Conservation (phyloP, 306 rosid genomes). For the Vachellia pachyceras region DNA sequence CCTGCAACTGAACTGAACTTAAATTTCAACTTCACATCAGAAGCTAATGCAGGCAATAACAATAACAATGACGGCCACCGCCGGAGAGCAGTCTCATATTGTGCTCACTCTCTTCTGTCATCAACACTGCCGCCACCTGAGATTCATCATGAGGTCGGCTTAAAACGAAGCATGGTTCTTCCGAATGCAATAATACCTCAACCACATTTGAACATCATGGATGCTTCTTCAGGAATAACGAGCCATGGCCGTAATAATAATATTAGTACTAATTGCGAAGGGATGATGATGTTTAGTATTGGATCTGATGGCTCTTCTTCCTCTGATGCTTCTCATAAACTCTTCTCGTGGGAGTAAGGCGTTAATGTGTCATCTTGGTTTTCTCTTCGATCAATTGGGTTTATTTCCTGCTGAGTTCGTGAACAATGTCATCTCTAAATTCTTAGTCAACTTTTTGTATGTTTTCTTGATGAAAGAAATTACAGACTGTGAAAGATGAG, state of each 20-base stretch:
- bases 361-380: too few species aligned
- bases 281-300: conserved; percentile 34
- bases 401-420: background rate
- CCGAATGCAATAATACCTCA: too few species aligned
- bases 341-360: conserved; percentile 33
- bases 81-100: conserved; percentile 42
- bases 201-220: conserved; percentile 32
- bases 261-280: conserved; percentile 28
- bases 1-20: too few species aligned
- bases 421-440: background rate
- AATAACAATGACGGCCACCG: conserved; percentile 16
- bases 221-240: conserved; percentile 35
- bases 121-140: conserved; percentile 41
- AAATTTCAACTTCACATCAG: conserved; percentile 32
- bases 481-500: too few species aligned
- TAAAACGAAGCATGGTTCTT: too few species aligned
- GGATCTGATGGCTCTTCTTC: conserved; percentile 48
- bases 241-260: background rate
- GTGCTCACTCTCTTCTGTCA: conserved; percentile 85
- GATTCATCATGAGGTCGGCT: conserved; percentile 42
- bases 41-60: background rate
- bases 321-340: conserved; percentile 13
- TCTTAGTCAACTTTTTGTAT: background rate
- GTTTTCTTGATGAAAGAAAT: background rate
- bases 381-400: background rate